These are phyloP conservation scores for Gossypium sturtianum DNA, from an alignment of 345 rosid species.

Conservation along the genomic window DNA sequence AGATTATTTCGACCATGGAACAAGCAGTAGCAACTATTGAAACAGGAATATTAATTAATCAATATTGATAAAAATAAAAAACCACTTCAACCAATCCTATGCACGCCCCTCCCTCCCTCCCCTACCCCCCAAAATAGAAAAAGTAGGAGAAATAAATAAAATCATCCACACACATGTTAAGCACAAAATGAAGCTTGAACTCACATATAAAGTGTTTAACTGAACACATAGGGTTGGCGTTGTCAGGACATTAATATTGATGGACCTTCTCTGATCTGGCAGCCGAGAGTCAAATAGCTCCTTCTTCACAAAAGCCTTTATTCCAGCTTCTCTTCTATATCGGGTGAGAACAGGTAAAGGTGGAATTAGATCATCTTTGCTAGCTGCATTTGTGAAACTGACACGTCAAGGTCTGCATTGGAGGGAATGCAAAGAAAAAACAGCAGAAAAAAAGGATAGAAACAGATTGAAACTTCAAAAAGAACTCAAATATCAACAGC, in stretches of 20 bases:
- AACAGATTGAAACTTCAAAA: background rate
- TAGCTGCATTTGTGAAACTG: slow-evolving; percentile 44
- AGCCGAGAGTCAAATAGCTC: slow-evolving; percentile 77
- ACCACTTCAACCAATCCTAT: background rate
- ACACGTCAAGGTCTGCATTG: slow-evolving; percentile 10
- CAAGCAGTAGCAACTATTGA: background rate
- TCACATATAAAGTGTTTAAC: slow-evolving; percentile 84
- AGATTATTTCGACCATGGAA: slow-evolving; percentile 2
- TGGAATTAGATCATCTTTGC: slow-evolving; percentile 88
- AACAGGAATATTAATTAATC: slow-evolving; percentile 6
- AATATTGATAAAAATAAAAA: background rate
- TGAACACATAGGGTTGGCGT: slow-evolving; percentile 79
- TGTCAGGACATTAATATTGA: slow-evolving; percentile 51
- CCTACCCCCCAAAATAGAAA: background rate
- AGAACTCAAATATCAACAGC: background rate
- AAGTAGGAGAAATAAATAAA: background rate
- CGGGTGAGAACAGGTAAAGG: slow-evolving; percentile 94
- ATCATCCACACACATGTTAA: background rate
- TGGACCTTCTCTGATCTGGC: slow-evolving; percentile 67
- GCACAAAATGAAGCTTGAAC: slow-evolving; percentile 27
- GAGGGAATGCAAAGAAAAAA: slow-evolving; percentile 10
- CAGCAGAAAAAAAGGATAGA: background rate
- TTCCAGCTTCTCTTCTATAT: slow-evolving; percentile 77
- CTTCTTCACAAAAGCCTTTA: slow-evolving; percentile 93
- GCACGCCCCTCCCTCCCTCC: background rate